Conservation (phyloP, 2,329 filamentous ascomycete species). For the Stylonectria norvegica region DNA sequence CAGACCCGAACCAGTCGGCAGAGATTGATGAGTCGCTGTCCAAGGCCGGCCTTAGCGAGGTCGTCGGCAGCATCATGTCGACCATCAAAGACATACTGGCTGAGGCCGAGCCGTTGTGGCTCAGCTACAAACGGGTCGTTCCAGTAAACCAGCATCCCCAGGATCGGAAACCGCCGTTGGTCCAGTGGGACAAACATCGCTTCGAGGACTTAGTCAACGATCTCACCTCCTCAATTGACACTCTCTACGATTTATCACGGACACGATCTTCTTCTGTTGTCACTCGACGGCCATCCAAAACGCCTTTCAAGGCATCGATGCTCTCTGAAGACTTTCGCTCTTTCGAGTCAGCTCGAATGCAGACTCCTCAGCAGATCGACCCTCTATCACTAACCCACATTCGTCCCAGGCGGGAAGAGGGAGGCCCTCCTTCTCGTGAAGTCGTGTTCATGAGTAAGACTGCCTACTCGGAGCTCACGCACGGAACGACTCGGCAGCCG, state of each 20-base stretch:
- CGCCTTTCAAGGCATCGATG: slow-evolving; percentile 34
- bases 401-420: slow-evolving; percentile 38
- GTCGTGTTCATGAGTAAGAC: slow-evolving; percentile 50
- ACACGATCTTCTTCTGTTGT: slow-evolving; percentile 52
- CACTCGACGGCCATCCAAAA: slow-evolving; percentile 29
- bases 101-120: slow-evolving; percentile 71
- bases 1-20: slow-evolving; percentile 64
- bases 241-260: slow-evolving; percentile 70
- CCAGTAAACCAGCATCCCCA: slow-evolving; percentile 40
- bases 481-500: slow-evolving; percentile 40
- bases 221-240: slow-evolving; percentile 74
- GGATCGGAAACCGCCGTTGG: slow-evolving; percentile 54
- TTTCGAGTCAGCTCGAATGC: slow-evolving; percentile 60
- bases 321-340: slow-evolving; percentile 45
- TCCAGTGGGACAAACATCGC: slow-evolving; percentile 66
- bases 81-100: slow-evolving; percentile 78
- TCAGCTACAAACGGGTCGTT: slow-evolving; percentile 50
- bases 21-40: slow-evolving; percentile 70
- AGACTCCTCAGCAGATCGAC: slow-evolving; percentile 59
- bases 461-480: slow-evolving; percentile 48
- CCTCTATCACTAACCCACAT: slow-evolving; percentile 51
- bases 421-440: slow-evolving; percentile 37
- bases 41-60: slow-evolving; percentile 70
- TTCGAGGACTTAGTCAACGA: slow-evolving; percentile 74
- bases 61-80: slow-evolving; percentile 73